phyloP scores from a whole-genome alignment of 371 early-diverging fungal species.

The Lichtheimia corymbifera region DNA sequence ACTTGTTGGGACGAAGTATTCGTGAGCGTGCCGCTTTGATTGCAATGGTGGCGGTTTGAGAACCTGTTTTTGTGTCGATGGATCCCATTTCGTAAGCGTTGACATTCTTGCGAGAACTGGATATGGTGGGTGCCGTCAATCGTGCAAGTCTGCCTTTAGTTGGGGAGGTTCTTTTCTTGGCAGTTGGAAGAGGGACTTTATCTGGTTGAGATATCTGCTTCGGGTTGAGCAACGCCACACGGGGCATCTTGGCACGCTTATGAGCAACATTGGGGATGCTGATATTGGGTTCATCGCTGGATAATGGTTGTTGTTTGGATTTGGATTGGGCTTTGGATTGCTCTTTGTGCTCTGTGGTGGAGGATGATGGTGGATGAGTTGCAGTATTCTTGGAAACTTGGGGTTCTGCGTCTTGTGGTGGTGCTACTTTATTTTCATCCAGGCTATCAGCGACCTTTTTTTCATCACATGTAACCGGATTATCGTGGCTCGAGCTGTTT shows the following conservation, averaged over 20 bases:
- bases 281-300: too few species aligned
- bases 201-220: too few species aligned
- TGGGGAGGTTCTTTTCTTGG: slow-evolving; percentile 1
- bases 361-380: not conserved
- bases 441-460: not conserved
- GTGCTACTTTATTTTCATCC: not conserved
- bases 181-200: not conserved
- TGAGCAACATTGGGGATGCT: not conserved
- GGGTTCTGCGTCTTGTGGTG: not conserved
- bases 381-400: not conserved
- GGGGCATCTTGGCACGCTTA: not conserved
- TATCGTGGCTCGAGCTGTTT: too few species aligned
- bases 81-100: not conserved
- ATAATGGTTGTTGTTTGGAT: too few species aligned
- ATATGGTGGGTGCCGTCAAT: slow-evolving; percentile 22
- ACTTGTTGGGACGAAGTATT: not conserved
- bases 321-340: not conserved
- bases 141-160: slow-evolving; percentile 9
- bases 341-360: not conserved
- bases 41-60: slow-evolving; percentile 13
- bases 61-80: not conserved
- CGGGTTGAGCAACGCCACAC: too few species aligned
- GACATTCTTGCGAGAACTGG: slow-evolving; percentile 17
- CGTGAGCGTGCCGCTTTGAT: slow-evolving; percentile 12
- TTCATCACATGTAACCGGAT: too few species aligned